Evolutionary conservation across 371 early-diverging fungal species (phyloP).

Genomic region (Mucor saturninus): DNA sequence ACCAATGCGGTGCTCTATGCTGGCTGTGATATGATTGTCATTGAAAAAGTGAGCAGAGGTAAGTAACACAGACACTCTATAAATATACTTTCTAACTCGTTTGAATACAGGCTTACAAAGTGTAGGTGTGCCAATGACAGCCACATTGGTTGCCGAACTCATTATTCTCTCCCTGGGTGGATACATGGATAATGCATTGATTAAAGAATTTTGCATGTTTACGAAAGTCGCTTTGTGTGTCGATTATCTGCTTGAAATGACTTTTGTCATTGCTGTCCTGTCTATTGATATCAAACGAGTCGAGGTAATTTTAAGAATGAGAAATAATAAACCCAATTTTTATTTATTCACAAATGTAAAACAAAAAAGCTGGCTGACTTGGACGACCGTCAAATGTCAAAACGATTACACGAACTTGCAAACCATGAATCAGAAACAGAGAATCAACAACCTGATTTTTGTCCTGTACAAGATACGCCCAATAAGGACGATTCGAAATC

Average conservation of each 20-base stretch:
- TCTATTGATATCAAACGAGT: slow-evolving; percentile 79
- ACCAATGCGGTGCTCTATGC: slow-evolving; percentile 73
- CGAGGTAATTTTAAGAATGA: slow-evolving; percentile 45
- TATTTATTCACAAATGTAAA: neutral
- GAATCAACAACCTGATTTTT: slow-evolving; percentile 22
- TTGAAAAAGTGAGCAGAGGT: slow-evolving; percentile 69
- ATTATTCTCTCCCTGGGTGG: slow-evolving; percentile 59
- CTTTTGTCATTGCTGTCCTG: slow-evolving; percentile 72
- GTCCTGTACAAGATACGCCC: slow-evolving; percentile 27
- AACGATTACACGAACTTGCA: slow-evolving; percentile 30
- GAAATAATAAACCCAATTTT: neutral
- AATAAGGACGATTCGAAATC: slow-evolving; percentile 31
- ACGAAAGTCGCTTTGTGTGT: slow-evolving; percentile 68
- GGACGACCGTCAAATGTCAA: slow-evolving; percentile 35
- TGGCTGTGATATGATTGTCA: slow-evolving; percentile 70
- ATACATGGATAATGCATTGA: slow-evolving; percentile 57
- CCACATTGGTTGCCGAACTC: slow-evolving; percentile 61
- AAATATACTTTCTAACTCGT: no score
- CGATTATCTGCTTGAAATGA: slow-evolving; percentile 73
- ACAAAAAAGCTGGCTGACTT: slow-evolving; percentile 33
- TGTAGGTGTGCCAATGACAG: slow-evolving; percentile 70
- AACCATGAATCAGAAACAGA: slow-evolving; percentile 15
- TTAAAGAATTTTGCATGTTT: slow-evolving; percentile 77
- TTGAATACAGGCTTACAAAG: slow-evolving; percentile 52
- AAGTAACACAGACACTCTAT: neutral